Percentiles rank a stretch among this genome's conserved stretches.
Conservation (phyloP, 78 protist genomes). For the Dictyostelium discoideum region DNA sequence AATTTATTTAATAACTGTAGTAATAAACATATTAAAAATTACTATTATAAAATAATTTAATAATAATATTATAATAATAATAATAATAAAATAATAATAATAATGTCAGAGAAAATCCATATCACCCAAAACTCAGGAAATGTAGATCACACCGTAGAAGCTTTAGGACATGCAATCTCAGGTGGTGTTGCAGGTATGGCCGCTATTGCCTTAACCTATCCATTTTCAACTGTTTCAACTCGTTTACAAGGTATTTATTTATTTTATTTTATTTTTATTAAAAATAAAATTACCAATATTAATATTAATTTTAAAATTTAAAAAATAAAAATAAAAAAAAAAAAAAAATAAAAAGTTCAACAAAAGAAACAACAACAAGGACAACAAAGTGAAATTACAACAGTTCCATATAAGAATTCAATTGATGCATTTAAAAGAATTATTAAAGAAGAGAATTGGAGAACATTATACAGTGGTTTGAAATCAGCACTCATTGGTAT, state of each 20-base stretch:
- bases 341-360: slow-evolving; percentile 18
- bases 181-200: slow-evolving; percentile 84
- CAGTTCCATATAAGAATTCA: slow-evolving; percentile 58
- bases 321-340: background rate
- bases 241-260: slow-evolving; percentile 52
- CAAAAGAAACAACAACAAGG: slow-evolving; percentile 20
- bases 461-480: slow-evolving; percentile 74
- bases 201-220: slow-evolving; percentile 74
- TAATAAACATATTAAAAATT: background rate
- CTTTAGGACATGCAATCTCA: slow-evolving; percentile 81
- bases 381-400: slow-evolving; percentile 47
- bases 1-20: background rate
- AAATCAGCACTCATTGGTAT: slow-evolving; percentile 54
- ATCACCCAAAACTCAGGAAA: slow-evolving; percentile 15
- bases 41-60: background rate
- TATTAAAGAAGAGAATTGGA: slow-evolving; percentile 56
- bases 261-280: background rate
- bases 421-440: slow-evolving; percentile 76
- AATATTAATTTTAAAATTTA: too few relatives aligned
- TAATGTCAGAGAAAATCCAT: slow-evolving; percentile 67
- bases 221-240: slow-evolving; percentile 60
- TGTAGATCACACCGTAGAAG: slow-evolving; percentile 37
- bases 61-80: too few relatives aligned
- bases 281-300: background rate
- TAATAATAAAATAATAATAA: background rate